Conservation (phyloP, 2,329 filamentous ascomycete genomes). For the Rhinocladiella similis region DNA sequence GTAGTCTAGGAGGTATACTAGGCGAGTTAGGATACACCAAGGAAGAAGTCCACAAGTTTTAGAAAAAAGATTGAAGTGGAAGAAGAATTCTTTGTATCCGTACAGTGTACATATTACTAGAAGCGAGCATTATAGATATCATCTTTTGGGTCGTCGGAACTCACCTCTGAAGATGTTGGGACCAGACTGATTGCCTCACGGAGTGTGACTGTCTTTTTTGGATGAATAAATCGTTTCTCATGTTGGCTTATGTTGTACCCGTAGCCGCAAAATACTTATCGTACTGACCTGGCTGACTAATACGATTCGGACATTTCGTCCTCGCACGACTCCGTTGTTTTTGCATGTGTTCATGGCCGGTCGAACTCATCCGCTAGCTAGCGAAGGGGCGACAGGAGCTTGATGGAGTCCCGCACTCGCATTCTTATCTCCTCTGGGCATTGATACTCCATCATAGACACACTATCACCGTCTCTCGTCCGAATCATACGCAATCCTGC, state of each 20-base stretch:
- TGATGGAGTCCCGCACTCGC: neutral
- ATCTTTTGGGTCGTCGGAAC: neutral
- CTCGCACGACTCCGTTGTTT: neutral
- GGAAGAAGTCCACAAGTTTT: conserved; percentile 62
- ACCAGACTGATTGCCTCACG: too few species aligned
- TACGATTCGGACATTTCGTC: neutral
- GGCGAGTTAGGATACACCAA: conserved; percentile 58
- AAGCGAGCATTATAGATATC: neutral
- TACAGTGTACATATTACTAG: conserved; percentile 23
- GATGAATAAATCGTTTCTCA: too few species aligned
- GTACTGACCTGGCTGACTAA: conserved; percentile 8
- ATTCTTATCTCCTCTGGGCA: neutral
- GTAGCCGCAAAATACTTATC: too few species aligned
- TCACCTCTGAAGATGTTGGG: too few species aligned
- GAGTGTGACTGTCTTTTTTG: too few species aligned
- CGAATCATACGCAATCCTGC: conserved; percentile 8
- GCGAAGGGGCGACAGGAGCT: neutral
- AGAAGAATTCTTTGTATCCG: neutral
- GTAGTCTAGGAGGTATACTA: conserved; percentile 52
- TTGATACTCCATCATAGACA: too few species aligned
- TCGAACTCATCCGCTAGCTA: conserved; percentile 1
- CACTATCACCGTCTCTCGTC: neutral
- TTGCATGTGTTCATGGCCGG: neutral
- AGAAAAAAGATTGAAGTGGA: conserved; percentile 11
- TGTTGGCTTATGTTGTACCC: too few species aligned